Conservation (phyloP, 2,329 filamentous ascomycete genomes). For the Colletotrichum truncatum region DNA sequence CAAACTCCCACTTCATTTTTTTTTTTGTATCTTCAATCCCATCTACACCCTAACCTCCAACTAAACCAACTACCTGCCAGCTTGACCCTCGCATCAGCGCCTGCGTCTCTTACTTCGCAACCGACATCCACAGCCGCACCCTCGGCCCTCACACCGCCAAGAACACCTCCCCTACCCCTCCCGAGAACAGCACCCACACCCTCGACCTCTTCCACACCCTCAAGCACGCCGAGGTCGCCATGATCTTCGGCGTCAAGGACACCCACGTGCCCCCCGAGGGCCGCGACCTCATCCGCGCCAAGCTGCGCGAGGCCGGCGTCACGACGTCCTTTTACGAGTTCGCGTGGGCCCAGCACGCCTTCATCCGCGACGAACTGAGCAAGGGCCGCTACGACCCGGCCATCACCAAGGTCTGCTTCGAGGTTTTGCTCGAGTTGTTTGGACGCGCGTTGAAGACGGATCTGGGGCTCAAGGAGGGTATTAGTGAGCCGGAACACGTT, state of each 20-base stretch:
- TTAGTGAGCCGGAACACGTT: conserved; percentile 74
- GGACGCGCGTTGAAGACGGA: conserved; percentile 81
- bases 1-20: neutral
- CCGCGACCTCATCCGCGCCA: conserved; percentile 83
- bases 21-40: too few species aligned
- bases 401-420: conserved; percentile 87
- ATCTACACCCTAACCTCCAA: too few species aligned
- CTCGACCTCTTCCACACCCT: conserved; percentile 69
- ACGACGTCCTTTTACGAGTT: conserved; percentile 87
- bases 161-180: conserved; percentile 53
- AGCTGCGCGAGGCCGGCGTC: conserved; percentile 79
- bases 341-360: conserved; percentile 94
- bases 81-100: conserved; percentile 81
- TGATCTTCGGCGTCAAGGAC: conserved; percentile 94
- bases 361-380: conserved; percentile 90
- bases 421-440: conserved; percentile 89
- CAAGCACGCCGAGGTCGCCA: conserved; percentile 79
- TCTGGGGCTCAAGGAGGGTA: conserved; percentile 73
- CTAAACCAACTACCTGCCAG: conserved; percentile 36
- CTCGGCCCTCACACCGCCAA: conserved; percentile 69
- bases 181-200: conserved; percentile 57
- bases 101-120: conserved; percentile 89
- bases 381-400: conserved; percentile 95
- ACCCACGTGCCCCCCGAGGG: conserved; percentile 88
- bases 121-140: conserved; percentile 84